Evolutionary conservation across 768 basidiomycete genomes (phyloP), one percentile per base, ranked within the genome.

Genomic region (Lyophyllum shimeji): DNA sequence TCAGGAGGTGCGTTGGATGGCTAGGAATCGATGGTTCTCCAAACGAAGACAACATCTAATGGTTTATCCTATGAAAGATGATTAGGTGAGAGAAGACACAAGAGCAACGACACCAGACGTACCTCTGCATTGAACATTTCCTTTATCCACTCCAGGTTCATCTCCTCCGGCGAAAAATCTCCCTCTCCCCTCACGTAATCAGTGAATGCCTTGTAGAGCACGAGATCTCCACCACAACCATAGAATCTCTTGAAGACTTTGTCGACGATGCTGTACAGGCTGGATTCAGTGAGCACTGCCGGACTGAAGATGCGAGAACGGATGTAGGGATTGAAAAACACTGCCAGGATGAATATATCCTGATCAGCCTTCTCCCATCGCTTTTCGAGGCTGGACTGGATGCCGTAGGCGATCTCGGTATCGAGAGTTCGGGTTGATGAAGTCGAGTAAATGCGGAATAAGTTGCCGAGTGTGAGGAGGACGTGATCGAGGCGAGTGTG

Each of bases 291-390:
- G 5, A 52, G 18, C 20, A 25, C 25, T 2, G 20, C 40, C 2
- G 39, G 29, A 4, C n/a, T 2, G 42, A 52, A 52, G 3, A 31
- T 18, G 17, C 25, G 42, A 15, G 34, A 18, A 2, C 51, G 42
- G 25, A 52, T 52, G 40, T 43, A 52, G 12, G 51, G 42, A 31
- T 52, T 52, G 51, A 52, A 44, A 18, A 52, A 42, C 1, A 44
- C 31, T 48, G 27, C 39, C 43, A 15, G 25, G 17, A 77, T 73
- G 52, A 72, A 71, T 1, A 68, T 48, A 25, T 72, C 71, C 50
- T 74, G 73, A 56, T 76, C 72, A 7, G 65, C 48, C 25, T 62
- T 65, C 7, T 47, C 56, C 74, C 74, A 76, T 0, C 67, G 66
- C 25, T 59, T 52, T 50, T 77, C 72, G 18, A 76, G 59, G 44